Evolutionary conservation across 2,329 filamentous ascomycete species (phyloP).

Genomic region (Penicillium hordei): DNA sequence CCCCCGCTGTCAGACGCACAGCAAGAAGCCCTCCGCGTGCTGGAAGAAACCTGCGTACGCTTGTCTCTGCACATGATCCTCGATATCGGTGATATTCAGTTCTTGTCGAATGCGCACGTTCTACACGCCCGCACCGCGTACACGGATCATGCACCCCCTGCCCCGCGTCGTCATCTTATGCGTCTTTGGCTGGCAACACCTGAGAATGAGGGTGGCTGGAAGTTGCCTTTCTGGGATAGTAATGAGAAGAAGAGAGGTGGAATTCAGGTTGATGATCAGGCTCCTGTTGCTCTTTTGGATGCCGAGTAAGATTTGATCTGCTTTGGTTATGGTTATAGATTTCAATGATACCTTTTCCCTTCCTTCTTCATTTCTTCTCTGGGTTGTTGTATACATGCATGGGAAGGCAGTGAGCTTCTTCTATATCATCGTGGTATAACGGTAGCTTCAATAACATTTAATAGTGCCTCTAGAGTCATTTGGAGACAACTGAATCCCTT

Average conservation of each 20-base stretch:
- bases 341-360: slow-evolving; percentile 16
- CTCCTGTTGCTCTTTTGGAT: slow-evolving; percentile 73
- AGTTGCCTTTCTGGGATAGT: slow-evolving; percentile 76
- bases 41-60: slow-evolving; percentile 73
- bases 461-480: no score
- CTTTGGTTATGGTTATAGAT: slow-evolving; percentile 4
- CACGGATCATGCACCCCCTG: slow-evolving; percentile 66
- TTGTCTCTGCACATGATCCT: slow-evolving; percentile 81
- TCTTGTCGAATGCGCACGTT: slow-evolving; percentile 76
- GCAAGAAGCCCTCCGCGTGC: slow-evolving; percentile 63
- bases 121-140: slow-evolving; percentile 81
- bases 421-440: no score
- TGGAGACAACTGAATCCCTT: no score
- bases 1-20: slow-evolving; percentile 71
- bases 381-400: neutral
- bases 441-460: no score
- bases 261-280: slow-evolving; percentile 79
- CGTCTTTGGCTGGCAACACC: slow-evolving; percentile 82
- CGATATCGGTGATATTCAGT: slow-evolving; percentile 85
- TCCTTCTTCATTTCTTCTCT: neutral
- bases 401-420: no score
- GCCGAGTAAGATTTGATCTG: slow-evolving; percentile 59
- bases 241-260: slow-evolving; percentile 83
- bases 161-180: slow-evolving; percentile 74
- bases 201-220: slow-evolving; percentile 80